Evolutionary conservation across 2,329 filamentous ascomycete genomes (phyloP).

Genomic region (Nemania abortiva): DNA sequence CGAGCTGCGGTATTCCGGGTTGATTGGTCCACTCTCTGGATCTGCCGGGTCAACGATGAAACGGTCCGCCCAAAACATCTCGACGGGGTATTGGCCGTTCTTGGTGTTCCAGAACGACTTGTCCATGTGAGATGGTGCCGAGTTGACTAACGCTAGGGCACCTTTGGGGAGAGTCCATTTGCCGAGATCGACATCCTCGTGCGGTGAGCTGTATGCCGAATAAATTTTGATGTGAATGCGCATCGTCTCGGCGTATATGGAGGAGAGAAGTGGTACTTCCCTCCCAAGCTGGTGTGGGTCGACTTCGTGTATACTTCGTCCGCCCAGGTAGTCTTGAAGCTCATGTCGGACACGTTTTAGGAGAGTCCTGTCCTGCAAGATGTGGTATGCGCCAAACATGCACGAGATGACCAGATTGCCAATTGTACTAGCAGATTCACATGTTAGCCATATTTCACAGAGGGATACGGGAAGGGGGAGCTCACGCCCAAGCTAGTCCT

Average conservation of each 20-base stretch:
- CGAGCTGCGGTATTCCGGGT: conserved; percentile 18
- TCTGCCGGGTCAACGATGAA: conserved; percentile 41
- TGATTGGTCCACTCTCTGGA: conserved; percentile 39
- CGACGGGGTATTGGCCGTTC: conserved; percentile 38
- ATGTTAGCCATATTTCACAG: conserved; percentile 17
- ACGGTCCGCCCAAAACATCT: conserved; percentile 43
- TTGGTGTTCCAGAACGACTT: conserved; percentile 42
- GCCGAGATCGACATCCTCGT: conserved; percentile 39
- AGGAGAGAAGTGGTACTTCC: conserved; percentile 40
- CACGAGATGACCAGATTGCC: conserved; percentile 37
- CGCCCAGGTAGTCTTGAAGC: conserved; percentile 28
- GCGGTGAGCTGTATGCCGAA: conserved; percentile 35
- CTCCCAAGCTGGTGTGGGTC: conserved; percentile 33
- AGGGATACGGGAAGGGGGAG: neutral
- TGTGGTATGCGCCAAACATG: conserved; percentile 38
- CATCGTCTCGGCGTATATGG: conserved; percentile 43
- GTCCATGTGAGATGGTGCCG: conserved; percentile 39
- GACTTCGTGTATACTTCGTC: conserved; percentile 23
- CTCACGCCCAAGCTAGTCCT: conserved; percentile 42
- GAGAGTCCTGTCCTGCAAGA: conserved; percentile 37
- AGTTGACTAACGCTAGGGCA: conserved; percentile 36
- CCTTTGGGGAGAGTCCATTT: conserved; percentile 39
- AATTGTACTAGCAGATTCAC: conserved; percentile 25
- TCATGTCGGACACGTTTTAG: conserved; percentile 35
- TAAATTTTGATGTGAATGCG: conserved; percentile 40